These are phyloP conservation scores for Collybia sordida DNA, from an alignment of 768 basidiomycete species.

Conservation along the genomic window DNA sequence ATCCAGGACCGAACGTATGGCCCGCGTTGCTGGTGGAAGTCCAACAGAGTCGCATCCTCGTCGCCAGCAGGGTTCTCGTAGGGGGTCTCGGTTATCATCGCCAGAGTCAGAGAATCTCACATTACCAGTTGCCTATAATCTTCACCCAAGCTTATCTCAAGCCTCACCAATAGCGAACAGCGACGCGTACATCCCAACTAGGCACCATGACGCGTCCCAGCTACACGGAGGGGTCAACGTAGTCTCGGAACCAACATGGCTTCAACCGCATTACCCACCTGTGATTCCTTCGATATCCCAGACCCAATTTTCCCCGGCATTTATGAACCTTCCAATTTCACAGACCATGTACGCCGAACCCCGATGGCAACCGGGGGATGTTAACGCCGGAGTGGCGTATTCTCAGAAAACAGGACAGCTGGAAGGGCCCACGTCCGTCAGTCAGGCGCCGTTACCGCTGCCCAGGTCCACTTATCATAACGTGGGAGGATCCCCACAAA, in stretches of 20 bases:
- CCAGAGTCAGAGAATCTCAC: constrained; percentile 30
- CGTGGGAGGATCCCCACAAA: neutral
- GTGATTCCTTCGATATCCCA: constrained; percentile 8
- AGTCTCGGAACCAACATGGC: constrained; percentile 7
- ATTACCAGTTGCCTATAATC: constrained; percentile 13
- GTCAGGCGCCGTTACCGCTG: neutral
- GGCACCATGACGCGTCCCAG: constrained; percentile 4
- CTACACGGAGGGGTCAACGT: constrained; percentile 3
- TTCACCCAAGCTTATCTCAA: constrained; percentile 16
- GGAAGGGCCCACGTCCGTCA: neutral
- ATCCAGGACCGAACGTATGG: constrained; percentile 33
- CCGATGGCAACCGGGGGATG: constrained; percentile 5
- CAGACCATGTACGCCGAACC: neutral
- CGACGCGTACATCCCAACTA: constrained; percentile 8
- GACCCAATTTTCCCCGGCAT: neutral
- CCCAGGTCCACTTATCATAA: neutral
- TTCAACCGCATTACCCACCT: constrained; percentile 1
- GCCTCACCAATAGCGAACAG: constrained; percentile 15
- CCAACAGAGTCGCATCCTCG: constrained; percentile 30
- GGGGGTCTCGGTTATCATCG: constrained; percentile 34
- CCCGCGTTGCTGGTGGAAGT: constrained; percentile 31
- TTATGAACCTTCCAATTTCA: neutral
- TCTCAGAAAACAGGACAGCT: neutral
- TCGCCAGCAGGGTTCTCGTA: constrained; percentile 26
- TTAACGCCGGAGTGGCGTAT: neutral